Base-by-base conservation (phyloP, 2,329 filamentous ascomycete genomes). In the Penicillium sp. region DNA sequence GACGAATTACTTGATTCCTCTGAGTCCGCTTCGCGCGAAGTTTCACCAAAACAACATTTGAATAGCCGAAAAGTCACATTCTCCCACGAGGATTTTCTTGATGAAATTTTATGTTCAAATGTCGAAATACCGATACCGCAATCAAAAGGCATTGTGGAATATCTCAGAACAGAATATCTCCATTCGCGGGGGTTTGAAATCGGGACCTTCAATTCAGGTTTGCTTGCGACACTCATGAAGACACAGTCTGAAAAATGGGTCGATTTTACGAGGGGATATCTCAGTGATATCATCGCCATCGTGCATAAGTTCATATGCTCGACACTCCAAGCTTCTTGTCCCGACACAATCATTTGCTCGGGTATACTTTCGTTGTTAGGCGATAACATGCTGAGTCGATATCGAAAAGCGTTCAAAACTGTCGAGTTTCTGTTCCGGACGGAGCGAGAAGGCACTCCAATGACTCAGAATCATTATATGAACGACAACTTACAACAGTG, bases 131-230 rank as follows among this genome's bases (percentile, higher is more conserved):
- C 24, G 5, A 5, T 28, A 28, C 24, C 24, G 24, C 24, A 28
- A 10, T 10, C 24, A 28, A 10, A 28, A 28, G 24, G 24, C 5
- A 28, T 28, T 28, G 10, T 28, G 5, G 24, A 10, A 5, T 28
- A 28, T 28, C 24, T 28, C 10, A 28, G 5, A 5, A 28, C 24
- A 10, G 21, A 21, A 23, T 42, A 50, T 21, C 34, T 16, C 14
- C n/a, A 42, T 7, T 50, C 34, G 3, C 34, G 47, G 11, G 47
- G 47, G 2, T 50, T 50, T 42, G 47, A 50, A 23, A 50, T 50
- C 18, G 47, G 47, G 7, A 50, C 36, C 5, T 50, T 42, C 47
- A 50, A 50, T 42, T 21, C 31, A 18, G 5, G 9, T 4, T 14
- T 36, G 9, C 33, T 36, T 10, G 9, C 33, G 18, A 36, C 8